A percentile compares a stretch with the other conserved stretches of the same genome.
These are phyloP conservation scores for Panellus pusillus DNA, from an alignment of 768 basidiomycete species.

Conservation along the genomic window DNA sequence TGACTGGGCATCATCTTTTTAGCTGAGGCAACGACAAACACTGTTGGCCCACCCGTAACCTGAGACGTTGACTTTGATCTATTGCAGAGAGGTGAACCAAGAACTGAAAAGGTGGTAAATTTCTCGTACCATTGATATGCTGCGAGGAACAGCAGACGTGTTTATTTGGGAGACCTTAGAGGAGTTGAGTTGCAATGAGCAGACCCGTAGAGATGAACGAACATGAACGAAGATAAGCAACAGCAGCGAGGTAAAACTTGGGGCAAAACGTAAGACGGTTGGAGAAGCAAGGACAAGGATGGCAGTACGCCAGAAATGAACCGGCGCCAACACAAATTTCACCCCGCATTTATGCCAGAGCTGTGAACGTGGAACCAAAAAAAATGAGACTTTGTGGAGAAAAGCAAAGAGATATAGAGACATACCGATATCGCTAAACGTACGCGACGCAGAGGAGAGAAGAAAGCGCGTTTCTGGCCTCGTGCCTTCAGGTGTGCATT, in stretches of 20 bases:
- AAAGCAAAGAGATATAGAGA: slow-evolving; percentile 23
- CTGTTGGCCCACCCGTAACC: slow-evolving; percentile 58
- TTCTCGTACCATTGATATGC: slow-evolving; percentile 66
- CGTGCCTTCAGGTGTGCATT: neutral
- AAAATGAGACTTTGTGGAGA: neutral
- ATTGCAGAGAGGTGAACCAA: slow-evolving; percentile 8
- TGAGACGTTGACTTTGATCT: slow-evolving; percentile 73
- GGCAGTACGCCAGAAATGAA: slow-evolving; percentile 67
- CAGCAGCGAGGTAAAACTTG: slow-evolving; percentile 49
- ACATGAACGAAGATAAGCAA: slow-evolving; percentile 84
- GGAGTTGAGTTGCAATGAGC: slow-evolving; percentile 23
- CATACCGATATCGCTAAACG: slow-evolving; percentile 25
- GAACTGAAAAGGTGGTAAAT: slow-evolving; percentile 5
- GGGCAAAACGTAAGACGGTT: slow-evolving; percentile 24
- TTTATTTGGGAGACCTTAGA: slow-evolving; percentile 80
- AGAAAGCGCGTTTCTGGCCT: too few relatives aligned
- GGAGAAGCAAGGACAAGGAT: slow-evolving; percentile 15
- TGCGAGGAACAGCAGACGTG: slow-evolving; percentile 68
- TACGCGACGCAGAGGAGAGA: neutral
- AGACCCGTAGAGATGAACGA: slow-evolving; percentile 29
- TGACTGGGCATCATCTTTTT: slow-evolving; percentile 35
- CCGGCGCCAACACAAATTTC: slow-evolving; percentile 76
- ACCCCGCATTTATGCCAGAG: slow-evolving; percentile 53
- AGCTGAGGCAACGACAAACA: slow-evolving; percentile 4
- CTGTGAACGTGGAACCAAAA: too few relatives aligned